Evolutionary conservation across 768 basidiomycete species (phyloP).

Genomic region (Hysterangium stoloniferum): DNA sequence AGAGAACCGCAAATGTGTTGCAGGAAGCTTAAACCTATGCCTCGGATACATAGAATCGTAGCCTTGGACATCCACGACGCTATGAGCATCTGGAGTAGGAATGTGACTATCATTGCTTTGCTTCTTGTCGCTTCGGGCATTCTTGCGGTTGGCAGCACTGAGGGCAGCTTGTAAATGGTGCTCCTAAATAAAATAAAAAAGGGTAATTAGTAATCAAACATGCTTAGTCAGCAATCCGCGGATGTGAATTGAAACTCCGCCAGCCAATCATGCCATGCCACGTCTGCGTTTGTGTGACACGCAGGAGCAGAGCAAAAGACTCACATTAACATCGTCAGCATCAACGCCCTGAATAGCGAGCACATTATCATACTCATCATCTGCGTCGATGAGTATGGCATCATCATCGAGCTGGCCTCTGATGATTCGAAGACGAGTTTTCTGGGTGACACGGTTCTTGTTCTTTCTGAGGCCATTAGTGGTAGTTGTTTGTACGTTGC

Average conservation of each 20-base stretch:
- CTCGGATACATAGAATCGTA: constrained; percentile 71
- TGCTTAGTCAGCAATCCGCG: constrained; percentile 48
- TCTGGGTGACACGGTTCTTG: constrained; percentile 82
- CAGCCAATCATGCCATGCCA: constrained; percentile 43
- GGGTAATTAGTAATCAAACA: constrained; percentile 43
- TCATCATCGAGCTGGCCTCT: constrained; percentile 78
- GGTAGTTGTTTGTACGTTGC: constrained; percentile 1
- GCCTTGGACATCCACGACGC: constrained; percentile 66
- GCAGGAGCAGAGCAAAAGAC: constrained; percentile 33
- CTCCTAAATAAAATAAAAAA: constrained; percentile 35
- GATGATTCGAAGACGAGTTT: constrained; percentile 80
- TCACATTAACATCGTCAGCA: constrained; percentile 89
- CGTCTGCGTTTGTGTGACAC: constrained; percentile 24
- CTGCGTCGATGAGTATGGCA: constrained; percentile 61
- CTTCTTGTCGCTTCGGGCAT: constrained; percentile 7
- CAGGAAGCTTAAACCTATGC: constrained; percentile 66
- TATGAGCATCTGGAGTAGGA: constrained; percentile 87
- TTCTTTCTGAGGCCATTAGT: constrained; percentile 48
- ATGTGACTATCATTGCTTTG: constrained; percentile 57
- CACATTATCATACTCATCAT: constrained; percentile 76
- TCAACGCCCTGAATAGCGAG: constrained; percentile 83
- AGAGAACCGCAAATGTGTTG: constrained; percentile 72
- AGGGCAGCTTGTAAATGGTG: constrained; percentile 52
- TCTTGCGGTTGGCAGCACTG: constrained; percentile 41
- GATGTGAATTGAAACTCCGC: constrained; percentile 34